phyloP scores from a whole-genome alignment of 2,329 filamentous ascomycete genomes.

The Lasiodiplodia gonubiensis region DNA sequence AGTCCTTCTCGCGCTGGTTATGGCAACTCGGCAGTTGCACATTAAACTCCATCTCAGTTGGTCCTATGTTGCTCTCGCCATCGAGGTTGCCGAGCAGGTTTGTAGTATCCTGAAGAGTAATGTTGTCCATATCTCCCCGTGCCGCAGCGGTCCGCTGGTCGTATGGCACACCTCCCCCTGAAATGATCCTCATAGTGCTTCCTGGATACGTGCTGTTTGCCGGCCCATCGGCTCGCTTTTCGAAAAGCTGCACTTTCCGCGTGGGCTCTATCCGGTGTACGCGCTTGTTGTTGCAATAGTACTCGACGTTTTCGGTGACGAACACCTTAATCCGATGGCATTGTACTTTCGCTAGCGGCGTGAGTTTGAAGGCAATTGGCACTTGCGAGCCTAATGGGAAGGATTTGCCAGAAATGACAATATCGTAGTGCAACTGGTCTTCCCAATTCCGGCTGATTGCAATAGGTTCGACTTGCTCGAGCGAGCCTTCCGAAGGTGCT shows the following conservation, averaged over 20 bases:
- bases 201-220: conserved; percentile 74
- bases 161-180: conserved; percentile 79
- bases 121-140: conserved; percentile 55
- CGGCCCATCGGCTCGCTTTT: conserved; percentile 82
- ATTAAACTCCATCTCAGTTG: conserved; percentile 93
- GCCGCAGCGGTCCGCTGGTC: conserved; percentile 63
- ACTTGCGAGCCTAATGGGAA: conserved; percentile 88
- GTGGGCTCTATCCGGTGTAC: conserved; percentile 85
- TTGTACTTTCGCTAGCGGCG: conserved; percentile 89
- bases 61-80: conserved; percentile 77
- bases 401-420: conserved; percentile 93
- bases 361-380: conserved; percentile 92
- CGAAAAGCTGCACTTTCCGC: conserved; percentile 83
- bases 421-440: conserved; percentile 93
- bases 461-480: conserved; percentile 91
- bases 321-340: conserved; percentile 92
- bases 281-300: conserved; percentile 84
- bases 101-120: conserved; percentile 60
- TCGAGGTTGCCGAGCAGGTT: conserved; percentile 84
- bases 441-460: conserved; percentile 94
- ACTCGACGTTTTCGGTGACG: conserved; percentile 88
- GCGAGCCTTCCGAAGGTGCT: conserved; percentile 82
- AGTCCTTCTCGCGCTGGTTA: conserved; percentile 77
- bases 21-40: conserved; percentile 90
- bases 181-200: conserved; percentile 76